Evolutionary conservation across 495 filamentous ascomycete species (phyloP), one percentile per base, ranked within the genome.

Genomic region (Lasiosphaeriaceae sp.): DNA sequence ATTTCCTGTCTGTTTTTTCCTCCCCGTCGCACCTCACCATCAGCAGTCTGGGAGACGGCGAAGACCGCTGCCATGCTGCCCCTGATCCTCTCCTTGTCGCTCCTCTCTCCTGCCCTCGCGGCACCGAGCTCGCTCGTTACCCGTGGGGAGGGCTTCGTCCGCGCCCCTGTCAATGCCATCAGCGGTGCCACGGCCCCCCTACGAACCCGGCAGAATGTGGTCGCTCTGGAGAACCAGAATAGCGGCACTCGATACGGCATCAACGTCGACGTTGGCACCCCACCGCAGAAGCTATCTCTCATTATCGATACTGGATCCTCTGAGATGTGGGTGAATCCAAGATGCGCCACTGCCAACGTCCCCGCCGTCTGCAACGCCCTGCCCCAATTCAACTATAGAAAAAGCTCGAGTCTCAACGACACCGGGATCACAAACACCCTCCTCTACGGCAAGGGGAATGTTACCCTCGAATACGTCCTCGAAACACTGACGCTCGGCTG

Each of bases 301-400:
- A 68, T 77, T 26, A 62, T 79, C 53, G 77, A 79, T 26, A 79
- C 77, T 0, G 75, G 74, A 20, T 69, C 72, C 21, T 68, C 73
- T 14, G 76, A 78, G 52, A 55, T 75, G 3, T 79, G 77, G 77
- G 70, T 78, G 20, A 74, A 77, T 34, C 75, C 75, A 3, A 41
- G 61, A 1, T 78, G 75, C 48, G 51, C 58, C 1, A 56, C 65
- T 8, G 52, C 73, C 4, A 64, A 59, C 8, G 44, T 65, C 17
- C 49, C 53, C 2, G 39, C 52, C 1, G 66, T 65, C 31, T 78
- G 74, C 53, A 9, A 34, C 0, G 29, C 44, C 0, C 66, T 69
- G n/a, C 61, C 71, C 2, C 62, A 55, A 7, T 78, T 72, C 49
- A 70, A 75, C 44, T 64, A 64, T 20, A 31, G 29, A 8, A 53